Base-by-base conservation (phyloP, 768 basidiomycete genomes). In the Clavulina sp. region DNA sequence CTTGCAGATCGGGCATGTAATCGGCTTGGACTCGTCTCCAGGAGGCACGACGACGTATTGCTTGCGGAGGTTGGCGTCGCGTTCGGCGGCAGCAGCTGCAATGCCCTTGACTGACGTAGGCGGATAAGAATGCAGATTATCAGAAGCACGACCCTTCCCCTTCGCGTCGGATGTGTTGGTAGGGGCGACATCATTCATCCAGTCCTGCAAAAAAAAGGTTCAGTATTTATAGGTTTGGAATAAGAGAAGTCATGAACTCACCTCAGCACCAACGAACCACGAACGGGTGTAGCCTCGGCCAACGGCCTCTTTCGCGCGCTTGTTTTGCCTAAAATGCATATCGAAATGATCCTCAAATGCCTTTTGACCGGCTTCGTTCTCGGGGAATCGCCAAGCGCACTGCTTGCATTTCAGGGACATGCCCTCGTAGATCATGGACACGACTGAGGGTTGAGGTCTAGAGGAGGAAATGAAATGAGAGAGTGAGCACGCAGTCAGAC, bases 1-100 rank as follows among this genome's bases (percentile, higher is more conserved):
- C 70, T 93, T 95, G 77, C 95, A 99, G 58, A 99, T 85, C 24
- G 91, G 89, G 71, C 93, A 99, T 56, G 81, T 77, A 59, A 87
- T 67, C 24, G 75, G 69, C 60, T 80, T 81, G 51, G 86, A 84
- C 62, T 89, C 88, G 66, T 84, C 82, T 57, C 83, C 84, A 34
- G 81, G 73, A n/a, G 91, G 91, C 34, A 93, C 85, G 59, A 86
- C 77, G 58, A 97, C 84, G 71, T 74, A 84, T 58, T 77, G 78
- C 33, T 77, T 74, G 61, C 76, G 77, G 58, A 85, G 71, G 62
- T 81, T 82, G 62, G 74, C 78, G 65, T 78, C 85, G 67, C 74
- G 76, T 64, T 83, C 79, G 56, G 70, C 70, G 60, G 81, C 78
- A 50, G 74, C 77, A 63, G 82, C 79, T 57, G 70, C 70, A 60